These are phyloP conservation scores for Hericium coralloides DNA, from an alignment of 768 basidiomycete species.

Conservation along the genomic window DNA sequence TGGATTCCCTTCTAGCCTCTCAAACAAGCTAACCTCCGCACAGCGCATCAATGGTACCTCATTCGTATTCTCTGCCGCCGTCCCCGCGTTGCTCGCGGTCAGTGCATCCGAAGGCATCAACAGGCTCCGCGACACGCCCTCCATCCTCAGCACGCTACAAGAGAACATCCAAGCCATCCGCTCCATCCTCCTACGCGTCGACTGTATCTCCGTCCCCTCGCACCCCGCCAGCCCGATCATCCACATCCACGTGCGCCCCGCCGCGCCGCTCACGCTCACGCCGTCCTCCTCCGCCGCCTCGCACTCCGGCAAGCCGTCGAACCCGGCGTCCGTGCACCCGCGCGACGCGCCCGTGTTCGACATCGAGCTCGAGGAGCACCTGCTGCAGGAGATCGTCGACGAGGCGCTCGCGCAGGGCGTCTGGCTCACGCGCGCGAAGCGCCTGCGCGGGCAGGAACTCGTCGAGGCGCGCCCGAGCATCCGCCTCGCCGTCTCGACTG, in stretches of 20 bases:
- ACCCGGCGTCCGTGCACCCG: constrained; percentile 37
- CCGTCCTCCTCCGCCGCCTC: constrained; percentile 9
- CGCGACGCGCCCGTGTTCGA: constrained; percentile 43
- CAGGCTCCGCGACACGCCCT: constrained; percentile 66
- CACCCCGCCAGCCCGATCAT: constrained; percentile 83
- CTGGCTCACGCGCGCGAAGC: constrained; percentile 75
- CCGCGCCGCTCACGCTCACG: constrained; percentile 18
- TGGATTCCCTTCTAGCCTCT: neutral
- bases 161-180: constrained; percentile 76
- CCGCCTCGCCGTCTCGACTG: constrained; percentile 71
- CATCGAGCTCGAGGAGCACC: constrained; percentile 59
- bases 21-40: neutral
- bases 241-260: constrained; percentile 59
- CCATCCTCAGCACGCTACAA: constrained; percentile 66
- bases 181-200: constrained; percentile 70
- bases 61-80: constrained; percentile 93
- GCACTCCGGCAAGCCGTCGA: constrained; percentile 33
- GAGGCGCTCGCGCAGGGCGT: constrained; percentile 77
- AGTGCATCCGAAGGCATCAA: constrained; percentile 81
- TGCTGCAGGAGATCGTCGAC: constrained; percentile 91
- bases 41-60: constrained; percentile 93
- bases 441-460: constrained; percentile 77
- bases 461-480: constrained; percentile 78
- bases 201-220: constrained; percentile 79
- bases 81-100: constrained; percentile 85